phyloP scores from a whole-genome alignment of 768 basidiomycete genomes.

The Lentinula guzmanii region DNA sequence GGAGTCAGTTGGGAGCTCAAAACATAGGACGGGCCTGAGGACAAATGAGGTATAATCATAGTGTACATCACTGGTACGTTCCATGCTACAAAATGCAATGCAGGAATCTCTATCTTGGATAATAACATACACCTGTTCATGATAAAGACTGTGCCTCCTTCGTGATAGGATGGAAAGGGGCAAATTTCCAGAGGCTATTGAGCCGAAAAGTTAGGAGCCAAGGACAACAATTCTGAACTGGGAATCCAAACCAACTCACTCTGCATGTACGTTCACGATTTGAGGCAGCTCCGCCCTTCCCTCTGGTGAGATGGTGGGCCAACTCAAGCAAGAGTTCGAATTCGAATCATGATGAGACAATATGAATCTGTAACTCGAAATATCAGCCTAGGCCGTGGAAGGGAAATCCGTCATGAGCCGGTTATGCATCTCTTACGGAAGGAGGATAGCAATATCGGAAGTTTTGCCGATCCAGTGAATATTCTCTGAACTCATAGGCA shows the following conservation, averaged over 20 bases:
- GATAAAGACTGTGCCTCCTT: background rate
- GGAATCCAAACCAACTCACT: constrained; percentile 11
- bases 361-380: constrained; percentile 12
- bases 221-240: background rate
- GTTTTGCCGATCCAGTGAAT: constrained; percentile 20
- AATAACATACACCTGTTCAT: background rate
- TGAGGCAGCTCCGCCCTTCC: constrained; percentile 18
- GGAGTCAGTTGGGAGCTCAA: constrained; percentile 95
- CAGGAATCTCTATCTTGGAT: background rate
- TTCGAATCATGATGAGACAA: constrained; percentile 19
- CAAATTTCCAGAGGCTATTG: constrained; percentile 18
- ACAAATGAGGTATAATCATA: background rate
- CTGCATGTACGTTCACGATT: constrained; percentile 13
- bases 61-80: background rate
- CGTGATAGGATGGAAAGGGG: constrained; percentile 21
- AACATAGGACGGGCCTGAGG: constrained; percentile 15
- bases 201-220: background rate
- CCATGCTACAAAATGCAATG: background rate
- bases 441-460: constrained; percentile 17
- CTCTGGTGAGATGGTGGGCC: constrained; percentile 18
- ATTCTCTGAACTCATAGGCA: constrained; percentile 9
- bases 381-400: background rate
- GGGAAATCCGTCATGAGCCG: background rate
- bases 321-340: constrained; percentile 14
- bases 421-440: constrained; percentile 16